Conservation (phyloP, 106 monocot genomes). For the Phalaenopsis equestris region DNA sequence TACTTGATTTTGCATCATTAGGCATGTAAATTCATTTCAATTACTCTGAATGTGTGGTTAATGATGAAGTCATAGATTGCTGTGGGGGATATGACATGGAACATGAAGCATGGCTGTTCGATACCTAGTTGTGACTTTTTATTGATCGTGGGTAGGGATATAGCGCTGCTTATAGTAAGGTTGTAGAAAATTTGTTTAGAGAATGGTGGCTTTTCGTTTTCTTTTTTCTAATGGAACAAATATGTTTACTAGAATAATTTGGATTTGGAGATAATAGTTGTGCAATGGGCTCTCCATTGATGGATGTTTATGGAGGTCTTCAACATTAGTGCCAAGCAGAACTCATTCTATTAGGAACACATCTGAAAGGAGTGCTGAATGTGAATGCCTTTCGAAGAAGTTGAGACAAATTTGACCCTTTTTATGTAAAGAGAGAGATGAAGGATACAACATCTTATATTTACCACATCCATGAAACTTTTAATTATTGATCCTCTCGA, state of each 20-base stretch:
- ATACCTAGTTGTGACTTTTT: not conserved
- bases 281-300: not conserved
- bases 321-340: too few relatives aligned
- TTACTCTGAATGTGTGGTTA: not conserved
- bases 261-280: not conserved
- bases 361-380: too few relatives aligned
- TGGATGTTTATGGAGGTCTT: too few relatives aligned
- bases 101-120: not conserved
- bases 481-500: too few relatives aligned
- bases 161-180: not conserved
- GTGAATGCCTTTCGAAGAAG: too few relatives aligned
- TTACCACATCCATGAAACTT: too few relatives aligned
- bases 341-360: too few relatives aligned
- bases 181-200: not conserved
- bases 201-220: not conserved
- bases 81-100: not conserved
- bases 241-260: not conserved
- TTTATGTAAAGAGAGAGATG: too few relatives aligned
- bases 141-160: not conserved
- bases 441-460: too few relatives aligned
- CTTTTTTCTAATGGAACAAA: not conserved
- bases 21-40: not conserved
- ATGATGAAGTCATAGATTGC: not conserved
- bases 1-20: not conserved
- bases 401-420: too few relatives aligned